These are phyloP conservation scores for Scolecobasidium constrictum DNA, from an alignment of 2,329 filamentous ascomycete genomes.

Conservation along the genomic window DNA sequence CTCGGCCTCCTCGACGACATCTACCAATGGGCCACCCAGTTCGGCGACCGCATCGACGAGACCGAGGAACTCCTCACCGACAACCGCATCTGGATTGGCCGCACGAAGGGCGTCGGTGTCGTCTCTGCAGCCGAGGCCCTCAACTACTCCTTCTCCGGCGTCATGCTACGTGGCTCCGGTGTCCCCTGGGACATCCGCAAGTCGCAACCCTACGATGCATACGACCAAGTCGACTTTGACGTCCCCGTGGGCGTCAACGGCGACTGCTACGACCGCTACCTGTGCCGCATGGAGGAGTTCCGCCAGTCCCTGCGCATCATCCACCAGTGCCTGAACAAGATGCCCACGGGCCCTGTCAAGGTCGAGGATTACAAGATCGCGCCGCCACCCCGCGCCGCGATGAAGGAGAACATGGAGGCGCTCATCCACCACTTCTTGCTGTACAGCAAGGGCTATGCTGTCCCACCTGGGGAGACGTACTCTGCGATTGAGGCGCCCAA, in stretches of 20 bases:
- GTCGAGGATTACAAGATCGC: slow-evolving; percentile 99
- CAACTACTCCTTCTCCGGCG: slow-evolving; percentile 91
- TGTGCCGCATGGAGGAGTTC: slow-evolving; percentile 99
- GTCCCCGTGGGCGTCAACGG: slow-evolving; percentile 93
- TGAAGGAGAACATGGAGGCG: slow-evolving; percentile 99
- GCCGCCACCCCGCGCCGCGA: slow-evolving; percentile 87
- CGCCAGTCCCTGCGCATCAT: slow-evolving; percentile 96
- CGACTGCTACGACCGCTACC: slow-evolving; percentile 98
- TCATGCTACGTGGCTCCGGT: slow-evolving; percentile 95
- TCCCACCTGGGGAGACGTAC: slow-evolving; percentile 96
- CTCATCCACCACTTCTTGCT: slow-evolving; percentile 98
- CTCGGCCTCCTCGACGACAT: slow-evolving; percentile 94
- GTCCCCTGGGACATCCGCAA: slow-evolving; percentile 96
- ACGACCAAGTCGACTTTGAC: slow-evolving; percentile 96
- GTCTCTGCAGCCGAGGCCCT: slow-evolving; percentile 88
- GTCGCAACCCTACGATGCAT: slow-evolving; percentile 93
- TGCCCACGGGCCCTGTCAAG: slow-evolving; percentile 86
- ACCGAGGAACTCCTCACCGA: slow-evolving; percentile 98
- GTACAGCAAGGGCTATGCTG: slow-evolving; percentile 96
- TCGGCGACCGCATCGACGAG: slow-evolving; percentile 95
- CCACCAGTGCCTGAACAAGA: slow-evolving; percentile 97
- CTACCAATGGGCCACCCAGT: slow-evolving; percentile 99
- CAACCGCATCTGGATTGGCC: slow-evolving; percentile 97
- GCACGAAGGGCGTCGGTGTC: slow-evolving; percentile 84
- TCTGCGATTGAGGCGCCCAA: slow-evolving; percentile 98